phyloP scores from a whole-genome alignment of 164 flowering plant species.

The Vitis rupestris region DNA sequence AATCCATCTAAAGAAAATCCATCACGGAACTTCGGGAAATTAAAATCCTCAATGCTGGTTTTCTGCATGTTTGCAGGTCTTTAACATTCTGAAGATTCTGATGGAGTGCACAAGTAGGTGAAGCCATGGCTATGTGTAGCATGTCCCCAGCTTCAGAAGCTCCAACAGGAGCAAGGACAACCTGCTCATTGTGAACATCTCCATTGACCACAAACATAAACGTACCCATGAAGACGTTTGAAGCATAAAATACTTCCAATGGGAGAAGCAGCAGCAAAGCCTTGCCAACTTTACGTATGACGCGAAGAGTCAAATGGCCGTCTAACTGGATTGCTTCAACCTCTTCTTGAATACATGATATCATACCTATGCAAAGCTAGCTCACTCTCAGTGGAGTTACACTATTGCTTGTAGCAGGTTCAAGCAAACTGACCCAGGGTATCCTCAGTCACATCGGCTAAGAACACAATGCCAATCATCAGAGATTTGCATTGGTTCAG shows the following conservation, averaged over 20 bases:
- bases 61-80: slow-evolving; percentile 89
- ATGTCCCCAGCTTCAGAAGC: slow-evolving; percentile 93
- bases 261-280: slow-evolving; percentile 98
- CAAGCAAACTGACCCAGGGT: no score
- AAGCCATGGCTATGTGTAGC: slow-evolving; percentile 94
- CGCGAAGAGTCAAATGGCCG: no score
- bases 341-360: no score
- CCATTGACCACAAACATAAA: slow-evolving; percentile 82
- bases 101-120: slow-evolving; percentile 87
- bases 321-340: no score
- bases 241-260: slow-evolving; percentile 99
- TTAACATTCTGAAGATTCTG: slow-evolving; percentile 89
- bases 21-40: slow-evolving; percentile 48
- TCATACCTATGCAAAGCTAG: no score
- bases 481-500: no score
- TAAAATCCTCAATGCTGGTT: slow-evolving; percentile 60
- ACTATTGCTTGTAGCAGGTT: no score
- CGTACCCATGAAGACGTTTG: slow-evolving; percentile 93
- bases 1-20: slow-evolving; percentile 19
- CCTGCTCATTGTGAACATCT: slow-evolving; percentile 44
- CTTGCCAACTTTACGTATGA: no score
- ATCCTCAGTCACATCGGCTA: no score
- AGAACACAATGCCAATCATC: no score
- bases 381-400: no score
- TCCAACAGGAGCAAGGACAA: slow-evolving; percentile 89